Percentiles rank a stretch among this genome's conserved stretches.
phyloP scores from a whole-genome alignment of 2,329 filamentous ascomycete genomes.

The Ceratocystis huliohia region DNA sequence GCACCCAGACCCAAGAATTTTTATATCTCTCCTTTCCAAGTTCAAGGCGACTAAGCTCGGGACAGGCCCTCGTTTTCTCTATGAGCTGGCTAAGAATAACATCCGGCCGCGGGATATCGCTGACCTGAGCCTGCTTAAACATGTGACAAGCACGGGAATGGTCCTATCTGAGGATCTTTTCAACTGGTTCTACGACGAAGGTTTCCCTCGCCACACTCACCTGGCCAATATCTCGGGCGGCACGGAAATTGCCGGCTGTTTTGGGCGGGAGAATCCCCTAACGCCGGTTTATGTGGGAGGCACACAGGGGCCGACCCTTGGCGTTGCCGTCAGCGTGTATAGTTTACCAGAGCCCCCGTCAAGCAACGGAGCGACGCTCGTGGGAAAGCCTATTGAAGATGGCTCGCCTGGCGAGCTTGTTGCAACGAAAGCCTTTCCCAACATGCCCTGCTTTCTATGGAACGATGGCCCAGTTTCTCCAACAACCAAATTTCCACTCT shows the following conservation, averaged over 20 bases:
- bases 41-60: constrained; percentile 61
- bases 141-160: constrained; percentile 67
- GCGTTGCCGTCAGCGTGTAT: constrained; percentile 44
- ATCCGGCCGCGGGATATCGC: constrained; percentile 49
- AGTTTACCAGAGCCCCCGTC: constrained; percentile 40
- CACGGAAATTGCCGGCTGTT: constrained; percentile 58
- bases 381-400: constrained; percentile 34
- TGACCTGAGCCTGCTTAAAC: constrained; percentile 47
- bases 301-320: constrained; percentile 38
- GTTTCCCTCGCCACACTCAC: constrained; percentile 54
- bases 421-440: constrained; percentile 57
- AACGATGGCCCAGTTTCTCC: constrained; percentile 34
- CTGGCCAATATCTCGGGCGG: constrained; percentile 65
- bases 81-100: constrained; percentile 53
- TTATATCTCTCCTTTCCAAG: constrained; percentile 49
- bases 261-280: constrained; percentile 54
- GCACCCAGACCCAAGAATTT: constrained; percentile 50
- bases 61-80: constrained; percentile 63
- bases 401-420: constrained; percentile 67
- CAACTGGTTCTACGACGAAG: constrained; percentile 63
- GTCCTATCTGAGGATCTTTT: constrained; percentile 65
- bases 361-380: constrained; percentile 26
- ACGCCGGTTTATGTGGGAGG: constrained; percentile 46
- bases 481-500: not conserved
- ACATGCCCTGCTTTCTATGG: constrained; percentile 58